Base-by-base conservation (phyloP, 768 basidiomycete genomes). In the Termitomyces sp. region DNA sequence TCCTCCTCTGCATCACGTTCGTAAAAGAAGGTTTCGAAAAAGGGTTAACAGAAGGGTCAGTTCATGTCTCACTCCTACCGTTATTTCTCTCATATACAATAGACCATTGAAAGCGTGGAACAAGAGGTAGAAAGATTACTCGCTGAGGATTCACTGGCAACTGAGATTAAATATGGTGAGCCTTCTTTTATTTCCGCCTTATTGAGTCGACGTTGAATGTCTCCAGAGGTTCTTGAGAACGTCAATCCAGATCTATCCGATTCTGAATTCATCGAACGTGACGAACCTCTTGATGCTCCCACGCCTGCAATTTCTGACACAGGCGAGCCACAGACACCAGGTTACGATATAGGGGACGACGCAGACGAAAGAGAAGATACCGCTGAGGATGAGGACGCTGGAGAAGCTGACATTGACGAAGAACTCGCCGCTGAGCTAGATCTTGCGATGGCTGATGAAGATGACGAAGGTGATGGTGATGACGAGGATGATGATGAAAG, bases 101-200 rank as follows among this genome's bases (percentile, higher is more conserved):
- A 94, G 92, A 93, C 92, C 4, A 97, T 97, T 63, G 94, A 97
- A 75, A 94, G 88, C 40, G 93, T 95, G 6, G 94, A 97, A 71
- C 85, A 93, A 71, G 93, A 94, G 67, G 94, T 97, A 9, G 95
- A 96, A 69, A 79, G 93, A 56, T 72, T 97, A 20, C 73, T 96
- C 20, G 88, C 89, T 59, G 87, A 89, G 64, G 94, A 96, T 70
- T 80, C 86, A 1, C 68, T 85, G 43, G 91, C 94, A 2, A 70
- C 80, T 0, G 83, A 91, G 59, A 87, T 92, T 56, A 85, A 88
- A 75, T 94, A 87, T 63, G 90, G 93, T 87, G 68, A 43, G 79
- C 8, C 40, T 16, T 49, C 18, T 50, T 44, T n/a, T 23, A 36
- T 20, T 10, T 14, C 33, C 41, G 35, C n/a, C 16, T 46, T 5